Percentiles rank a stretch among this genome's conserved stretches.
phyloP scores from a whole-genome alignment of 1,284 basidiomycete species.

The Mycena sp. region DNA sequence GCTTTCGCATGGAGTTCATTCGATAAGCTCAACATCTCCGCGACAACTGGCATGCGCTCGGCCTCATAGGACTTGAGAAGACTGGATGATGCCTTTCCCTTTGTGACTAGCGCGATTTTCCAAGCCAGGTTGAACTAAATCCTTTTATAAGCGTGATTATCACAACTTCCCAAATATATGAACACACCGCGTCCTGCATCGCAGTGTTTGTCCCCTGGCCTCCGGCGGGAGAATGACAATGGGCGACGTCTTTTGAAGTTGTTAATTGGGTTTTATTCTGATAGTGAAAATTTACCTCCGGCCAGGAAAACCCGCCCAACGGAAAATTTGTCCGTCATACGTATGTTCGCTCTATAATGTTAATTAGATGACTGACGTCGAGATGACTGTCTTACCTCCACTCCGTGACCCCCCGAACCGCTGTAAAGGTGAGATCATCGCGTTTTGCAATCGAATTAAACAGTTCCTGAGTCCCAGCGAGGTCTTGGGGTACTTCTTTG shows the following conservation, averaged over 20 bases:
- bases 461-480: neutral
- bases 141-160: neutral
- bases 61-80: slow-evolving; percentile 13
- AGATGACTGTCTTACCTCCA: slow-evolving; percentile 5
- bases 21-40: slow-evolving; percentile 18
- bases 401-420: slow-evolving; percentile 11
- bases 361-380: neutral
- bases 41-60: slow-evolving; percentile 20
- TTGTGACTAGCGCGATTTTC: slow-evolving; percentile 18
- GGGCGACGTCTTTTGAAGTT: slow-evolving; percentile 12
- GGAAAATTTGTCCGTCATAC: slow-evolving; percentile 14
- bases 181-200: slow-evolving; percentile 22
- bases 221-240: slow-evolving; percentile 22
- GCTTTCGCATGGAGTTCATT: slow-evolving; percentile 5
- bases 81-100: neutral
- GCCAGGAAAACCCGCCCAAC: slow-evolving; percentile 10
- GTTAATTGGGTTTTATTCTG: neutral
- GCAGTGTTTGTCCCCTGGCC: slow-evolving; percentile 23
- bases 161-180: too few species aligned
- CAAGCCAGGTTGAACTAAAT: slow-evolving; percentile 26
- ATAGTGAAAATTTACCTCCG: neutral
- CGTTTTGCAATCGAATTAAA: slow-evolving; percentile 19
- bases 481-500: neutral
- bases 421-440: slow-evolving; percentile 11
- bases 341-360: slow-evolving; percentile 21